These are phyloP conservation scores for Ensete glaucum DNA, from an alignment of 176 grass and related monocot species.

Conservation along the genomic window DNA sequence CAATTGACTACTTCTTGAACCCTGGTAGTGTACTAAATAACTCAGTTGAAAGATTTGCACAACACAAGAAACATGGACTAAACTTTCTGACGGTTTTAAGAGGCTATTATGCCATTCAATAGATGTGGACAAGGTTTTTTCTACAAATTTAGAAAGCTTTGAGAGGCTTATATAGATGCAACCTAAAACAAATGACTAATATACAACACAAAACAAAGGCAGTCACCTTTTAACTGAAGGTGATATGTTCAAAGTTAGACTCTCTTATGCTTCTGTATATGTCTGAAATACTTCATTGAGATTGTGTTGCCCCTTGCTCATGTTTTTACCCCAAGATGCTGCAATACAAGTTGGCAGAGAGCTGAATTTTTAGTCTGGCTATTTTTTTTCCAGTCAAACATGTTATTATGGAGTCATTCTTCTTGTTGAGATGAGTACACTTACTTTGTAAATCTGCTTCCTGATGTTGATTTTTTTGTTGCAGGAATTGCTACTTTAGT, in stretches of 20 bases:
- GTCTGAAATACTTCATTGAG: too few relatives aligned
- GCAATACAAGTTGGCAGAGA: neutral
- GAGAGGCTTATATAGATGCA: neutral
- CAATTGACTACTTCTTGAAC: too few relatives aligned
- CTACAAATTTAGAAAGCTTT: neutral
- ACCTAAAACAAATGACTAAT: neutral
- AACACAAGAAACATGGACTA: too few relatives aligned
- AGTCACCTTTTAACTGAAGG: neutral
- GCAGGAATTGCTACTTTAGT: conserved; percentile 7
- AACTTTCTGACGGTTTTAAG: too few relatives aligned
- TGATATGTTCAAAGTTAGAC: too few relatives aligned
- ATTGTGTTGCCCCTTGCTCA: neutral
- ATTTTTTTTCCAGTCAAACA: neutral
- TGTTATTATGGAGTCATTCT: neutral
- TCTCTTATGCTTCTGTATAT: too few relatives aligned
- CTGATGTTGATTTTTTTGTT: conserved; percentile 5
- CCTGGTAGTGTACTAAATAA: too few relatives aligned
- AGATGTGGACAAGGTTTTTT: neutral
- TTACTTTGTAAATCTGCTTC: neutral
- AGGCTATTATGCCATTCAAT: neutral
- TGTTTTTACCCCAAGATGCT: neutral
- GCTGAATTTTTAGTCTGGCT: neutral
- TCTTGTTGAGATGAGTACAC: neutral
- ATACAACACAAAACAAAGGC: neutral
- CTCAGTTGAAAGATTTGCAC: too few relatives aligned